phyloP scores from a whole-genome alignment of 805 yeast species.

The Saccharomycopsis synnaedendra region DNA sequence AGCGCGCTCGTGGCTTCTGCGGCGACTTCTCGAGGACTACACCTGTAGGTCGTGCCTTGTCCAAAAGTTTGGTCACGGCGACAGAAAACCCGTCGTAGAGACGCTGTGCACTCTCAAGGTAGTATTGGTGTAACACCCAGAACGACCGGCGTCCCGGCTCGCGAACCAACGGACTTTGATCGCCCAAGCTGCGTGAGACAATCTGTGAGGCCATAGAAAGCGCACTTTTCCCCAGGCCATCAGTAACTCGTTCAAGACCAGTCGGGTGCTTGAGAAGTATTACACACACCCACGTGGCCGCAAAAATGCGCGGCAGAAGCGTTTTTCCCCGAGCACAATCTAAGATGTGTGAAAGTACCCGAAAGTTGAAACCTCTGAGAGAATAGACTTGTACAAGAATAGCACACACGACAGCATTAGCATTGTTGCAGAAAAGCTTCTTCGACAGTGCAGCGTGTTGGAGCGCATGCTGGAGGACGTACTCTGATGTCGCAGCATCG shows the following conservation, averaged over 20 bases:
- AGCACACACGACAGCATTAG: conserved; percentile 37
- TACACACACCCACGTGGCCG: conserved; percentile 62
- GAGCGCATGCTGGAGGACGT: conserved; percentile 25
- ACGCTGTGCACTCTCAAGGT: conserved; percentile 39
- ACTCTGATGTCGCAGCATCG: conserved; percentile 24
- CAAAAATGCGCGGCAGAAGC: conserved; percentile 55
- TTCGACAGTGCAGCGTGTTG: conserved; percentile 52
- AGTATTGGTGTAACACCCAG: conserved; percentile 53
- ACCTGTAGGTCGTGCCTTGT: conserved; percentile 39
- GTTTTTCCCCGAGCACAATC: conserved; percentile 56
- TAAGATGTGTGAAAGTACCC: conserved; percentile 38
- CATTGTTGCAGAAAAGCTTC: conserved; percentile 47
- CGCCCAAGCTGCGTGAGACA: conserved; percentile 52
- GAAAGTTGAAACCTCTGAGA: conserved; percentile 30
- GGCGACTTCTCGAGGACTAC: background rate
- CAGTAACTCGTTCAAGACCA: conserved; percentile 21
- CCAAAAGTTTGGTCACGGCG: conserved; percentile 43
- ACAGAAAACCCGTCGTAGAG: conserved; percentile 21
- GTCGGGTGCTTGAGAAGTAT: conserved; percentile 40
- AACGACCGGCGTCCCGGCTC: conserved; percentile 61
- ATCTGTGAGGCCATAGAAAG: conserved; percentile 37
- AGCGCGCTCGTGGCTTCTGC: background rate
- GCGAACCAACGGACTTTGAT: conserved; percentile 73
- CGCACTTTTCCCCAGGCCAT: conserved; percentile 3
- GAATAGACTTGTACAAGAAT: conserved; percentile 18